A percentile compares a stretch with the other conserved stretches of the same genome.
phyloP scores from a whole-genome alignment of 1,284 basidiomycete species.

The Trichosporon sp. region DNA sequence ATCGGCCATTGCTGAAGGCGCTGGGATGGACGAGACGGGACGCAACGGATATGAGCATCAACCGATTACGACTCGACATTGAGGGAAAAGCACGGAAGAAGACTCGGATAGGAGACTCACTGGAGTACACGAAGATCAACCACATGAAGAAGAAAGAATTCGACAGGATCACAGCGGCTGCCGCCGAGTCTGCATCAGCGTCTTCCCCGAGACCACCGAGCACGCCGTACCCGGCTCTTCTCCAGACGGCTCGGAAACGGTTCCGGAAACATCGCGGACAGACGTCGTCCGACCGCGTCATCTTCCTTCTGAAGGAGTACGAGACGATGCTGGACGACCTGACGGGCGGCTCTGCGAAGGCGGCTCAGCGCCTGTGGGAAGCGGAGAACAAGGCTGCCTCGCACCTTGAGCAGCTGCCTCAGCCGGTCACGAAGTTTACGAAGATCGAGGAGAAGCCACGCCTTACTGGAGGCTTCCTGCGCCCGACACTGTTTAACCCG shows the following conservation, averaged over 20 bases:
- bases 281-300: not conserved
- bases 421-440: constrained; percentile 45
- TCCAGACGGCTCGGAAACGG: constrained; percentile 3
- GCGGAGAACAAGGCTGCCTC: constrained; percentile 13
- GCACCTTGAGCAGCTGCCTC: constrained; percentile 8
- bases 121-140: constrained; percentile 4
- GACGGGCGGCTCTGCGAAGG: not conserved
- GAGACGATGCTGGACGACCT: constrained; percentile 11
- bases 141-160: not conserved
- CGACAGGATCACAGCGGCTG: not conserved
- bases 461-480: constrained; percentile 68
- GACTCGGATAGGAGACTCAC: not conserved
- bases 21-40: constrained; percentile 31
- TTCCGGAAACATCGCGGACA: constrained; percentile 5
- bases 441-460: constrained; percentile 61
- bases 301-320: constrained; percentile 11
- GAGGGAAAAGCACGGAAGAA: constrained; percentile 6
- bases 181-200: not conserved
- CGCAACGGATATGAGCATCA: not conserved
- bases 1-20: constrained; percentile 67
- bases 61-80: not conserved
- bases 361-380: not conserved
- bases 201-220: not conserved
- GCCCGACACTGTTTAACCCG: constrained; percentile 64
- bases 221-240: constrained; percentile 1